phyloP scores from a whole-genome alignment of 1,284 basidiomycete species.

The Volvariella volvacea region DNA sequence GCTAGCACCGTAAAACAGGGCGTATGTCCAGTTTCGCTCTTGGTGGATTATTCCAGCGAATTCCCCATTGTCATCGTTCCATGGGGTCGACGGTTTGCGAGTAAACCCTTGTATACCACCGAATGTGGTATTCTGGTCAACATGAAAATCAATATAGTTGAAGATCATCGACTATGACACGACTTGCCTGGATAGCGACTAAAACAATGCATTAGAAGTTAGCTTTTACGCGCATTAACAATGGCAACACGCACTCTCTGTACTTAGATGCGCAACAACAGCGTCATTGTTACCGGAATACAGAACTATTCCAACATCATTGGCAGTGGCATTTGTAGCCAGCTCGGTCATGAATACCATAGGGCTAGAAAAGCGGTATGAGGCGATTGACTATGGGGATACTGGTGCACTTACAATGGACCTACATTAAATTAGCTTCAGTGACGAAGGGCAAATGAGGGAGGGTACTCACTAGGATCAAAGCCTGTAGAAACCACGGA shows the following conservation, averaged over 20 bases:
- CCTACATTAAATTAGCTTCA: constrained; percentile 21
- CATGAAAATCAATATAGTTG: constrained; percentile 1
- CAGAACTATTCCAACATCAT: constrained; percentile 45
- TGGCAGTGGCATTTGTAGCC: constrained; percentile 50
- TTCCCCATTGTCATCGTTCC: constrained; percentile 49
- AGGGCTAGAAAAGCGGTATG: constrained; percentile 32
- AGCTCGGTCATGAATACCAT: constrained; percentile 60
- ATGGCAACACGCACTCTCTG: constrained; percentile 40
- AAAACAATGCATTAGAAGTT: constrained; percentile 8
- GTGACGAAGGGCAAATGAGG: background rate
- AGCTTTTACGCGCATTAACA: constrained; percentile 8
- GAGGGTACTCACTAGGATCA: constrained; percentile 3
- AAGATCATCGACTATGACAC: background rate
- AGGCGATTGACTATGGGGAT: no score
- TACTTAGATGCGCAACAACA: constrained; percentile 56
- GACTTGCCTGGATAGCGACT: constrained; percentile 57
- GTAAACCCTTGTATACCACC: constrained; percentile 70
- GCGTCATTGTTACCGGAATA: constrained; percentile 67
- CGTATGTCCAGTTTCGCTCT: constrained; percentile 64
- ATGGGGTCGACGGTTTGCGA: constrained; percentile 56
- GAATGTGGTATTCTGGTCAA: constrained; percentile 61
- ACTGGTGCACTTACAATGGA: constrained; percentile 40
- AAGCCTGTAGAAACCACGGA: background rate
- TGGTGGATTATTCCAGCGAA: constrained; percentile 67
- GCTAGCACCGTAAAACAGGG: constrained; percentile 48